Conservation (phyloP, 148 eudicot species). For the Amaranthus palmeri region DNA sequence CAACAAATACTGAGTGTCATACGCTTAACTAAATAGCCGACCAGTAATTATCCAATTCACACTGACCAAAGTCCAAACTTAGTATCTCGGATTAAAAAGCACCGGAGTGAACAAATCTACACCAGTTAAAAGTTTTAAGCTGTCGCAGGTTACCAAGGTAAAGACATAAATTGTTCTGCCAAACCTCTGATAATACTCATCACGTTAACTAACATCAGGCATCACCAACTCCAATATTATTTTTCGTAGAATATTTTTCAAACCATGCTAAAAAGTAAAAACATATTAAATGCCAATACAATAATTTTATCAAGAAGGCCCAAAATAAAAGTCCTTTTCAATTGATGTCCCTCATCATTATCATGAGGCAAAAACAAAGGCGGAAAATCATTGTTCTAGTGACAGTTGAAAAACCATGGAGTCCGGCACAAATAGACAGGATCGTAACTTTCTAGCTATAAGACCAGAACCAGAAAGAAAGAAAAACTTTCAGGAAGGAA, state of each 20-base stretch:
- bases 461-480: background rate
- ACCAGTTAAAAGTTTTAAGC: background rate
- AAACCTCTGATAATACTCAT: background rate
- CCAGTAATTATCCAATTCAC: too few relatives aligned
- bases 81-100: background rate
- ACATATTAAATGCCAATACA: background rate
- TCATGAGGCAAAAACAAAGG: background rate
- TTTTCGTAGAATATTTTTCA: background rate
- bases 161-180: background rate
- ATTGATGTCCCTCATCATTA: background rate
- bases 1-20: slow-evolving; percentile 12
- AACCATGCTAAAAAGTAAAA: too few relatives aligned
- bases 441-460: slow-evolving; percentile 1
- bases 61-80: too few relatives aligned
- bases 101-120: background rate
- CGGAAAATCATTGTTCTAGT: background rate
- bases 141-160: background rate
- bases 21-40: background rate
- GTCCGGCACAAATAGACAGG: background rate
- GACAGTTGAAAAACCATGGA: background rate
- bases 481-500: background rate
- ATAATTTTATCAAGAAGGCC: background rate
- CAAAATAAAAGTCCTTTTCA: background rate
- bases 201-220: background rate
- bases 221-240: background rate